Evolutionary conservation across 148 eudicot species (phyloP).

Genomic region (Dianthus caryophyllus): DNA sequence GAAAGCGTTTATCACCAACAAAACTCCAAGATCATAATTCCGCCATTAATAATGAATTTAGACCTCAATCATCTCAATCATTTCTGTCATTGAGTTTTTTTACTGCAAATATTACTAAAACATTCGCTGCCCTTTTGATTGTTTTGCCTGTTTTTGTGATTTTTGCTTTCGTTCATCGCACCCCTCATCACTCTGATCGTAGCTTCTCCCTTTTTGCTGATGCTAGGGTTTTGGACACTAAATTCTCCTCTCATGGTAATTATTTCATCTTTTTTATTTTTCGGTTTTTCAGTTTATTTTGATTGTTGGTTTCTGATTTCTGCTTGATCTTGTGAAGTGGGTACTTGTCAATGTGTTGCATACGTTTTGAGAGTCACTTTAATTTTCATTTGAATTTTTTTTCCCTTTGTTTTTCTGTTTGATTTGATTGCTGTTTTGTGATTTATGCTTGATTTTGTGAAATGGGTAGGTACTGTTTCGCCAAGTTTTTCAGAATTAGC

Average conservation of each 20-base stretch:
- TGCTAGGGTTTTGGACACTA: slow-evolving; percentile 45
- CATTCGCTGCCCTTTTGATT: slow-evolving; percentile 34
- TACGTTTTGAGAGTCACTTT: too few species aligned
- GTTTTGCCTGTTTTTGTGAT: slow-evolving; percentile 32
- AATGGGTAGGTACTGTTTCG: background rate
- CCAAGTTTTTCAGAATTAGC: background rate
- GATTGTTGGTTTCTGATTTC: background rate
- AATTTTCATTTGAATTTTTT: too few species aligned
- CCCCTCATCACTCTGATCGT: slow-evolving; percentile 24
- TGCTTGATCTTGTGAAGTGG: slow-evolving; percentile 3
- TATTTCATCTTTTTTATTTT: background rate
- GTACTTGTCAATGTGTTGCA: background rate
- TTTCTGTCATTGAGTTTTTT: slow-evolving; percentile 17
- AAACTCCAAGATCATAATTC: slow-evolving; percentile 22
- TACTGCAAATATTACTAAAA: slow-evolving; percentile 22
- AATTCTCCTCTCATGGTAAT: slow-evolving; percentile 25
- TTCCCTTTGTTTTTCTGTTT: too few species aligned
- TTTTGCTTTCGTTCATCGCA: slow-evolving; percentile 26
- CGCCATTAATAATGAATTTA: slow-evolving; percentile 9
- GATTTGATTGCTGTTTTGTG: background rate
- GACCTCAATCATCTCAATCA: slow-evolving; percentile 8
- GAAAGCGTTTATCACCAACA: slow-evolving; percentile 35
- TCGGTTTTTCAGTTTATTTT: background rate
- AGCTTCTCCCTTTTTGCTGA: slow-evolving; percentile 33
- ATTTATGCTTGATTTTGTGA: slow-evolving; percentile 3